Conservation (phyloP, 805 yeast species). For the Lipomyces mesembrius region DNA sequence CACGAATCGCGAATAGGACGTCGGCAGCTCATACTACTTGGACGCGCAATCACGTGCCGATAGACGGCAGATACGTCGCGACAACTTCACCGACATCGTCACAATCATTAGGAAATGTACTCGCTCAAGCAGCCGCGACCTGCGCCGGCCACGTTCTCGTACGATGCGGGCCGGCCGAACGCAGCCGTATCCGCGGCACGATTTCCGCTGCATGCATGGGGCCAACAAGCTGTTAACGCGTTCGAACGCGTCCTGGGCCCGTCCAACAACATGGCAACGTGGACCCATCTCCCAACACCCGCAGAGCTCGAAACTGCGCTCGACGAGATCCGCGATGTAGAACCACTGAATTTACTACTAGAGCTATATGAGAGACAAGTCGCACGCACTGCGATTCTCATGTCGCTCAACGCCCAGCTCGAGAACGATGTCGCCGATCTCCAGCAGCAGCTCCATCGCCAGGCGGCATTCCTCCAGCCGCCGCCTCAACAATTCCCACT, state of each 20-base stretch:
- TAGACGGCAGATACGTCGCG: not conserved
- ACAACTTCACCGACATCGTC: not conserved
- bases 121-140: slow-evolving; percentile 1
- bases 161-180: slow-evolving; percentile 24
- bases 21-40: not conserved
- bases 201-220: slow-evolving; percentile 28
- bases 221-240: slow-evolving; percentile 14
- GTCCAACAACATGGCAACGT: slow-evolving; percentile 23
- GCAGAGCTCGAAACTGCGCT: slow-evolving; percentile 20
- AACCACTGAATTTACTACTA: slow-evolving; percentile 15
- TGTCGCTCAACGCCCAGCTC: slow-evolving; percentile 22
- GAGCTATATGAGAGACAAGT: slow-evolving; percentile 33
- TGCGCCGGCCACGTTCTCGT: slow-evolving; percentile 20
- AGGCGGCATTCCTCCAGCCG: slow-evolving; percentile 13
- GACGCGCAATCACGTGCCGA: not conserved
- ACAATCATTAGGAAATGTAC: not conserved
- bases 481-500: not conserved
- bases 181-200: slow-evolving; percentile 14
- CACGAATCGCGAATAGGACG: not conserved
- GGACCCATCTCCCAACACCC: slow-evolving; percentile 25
- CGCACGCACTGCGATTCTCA: slow-evolving; percentile 27
- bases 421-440: slow-evolving; percentile 19
- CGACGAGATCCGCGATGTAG: slow-evolving; percentile 17
- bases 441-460: slow-evolving; percentile 13
- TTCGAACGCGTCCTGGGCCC: slow-evolving; percentile 30